These are phyloP conservation scores for Fusarium stilboides DNA, from an alignment of 2,329 filamentous ascomycete species.

Conservation along the genomic window DNA sequence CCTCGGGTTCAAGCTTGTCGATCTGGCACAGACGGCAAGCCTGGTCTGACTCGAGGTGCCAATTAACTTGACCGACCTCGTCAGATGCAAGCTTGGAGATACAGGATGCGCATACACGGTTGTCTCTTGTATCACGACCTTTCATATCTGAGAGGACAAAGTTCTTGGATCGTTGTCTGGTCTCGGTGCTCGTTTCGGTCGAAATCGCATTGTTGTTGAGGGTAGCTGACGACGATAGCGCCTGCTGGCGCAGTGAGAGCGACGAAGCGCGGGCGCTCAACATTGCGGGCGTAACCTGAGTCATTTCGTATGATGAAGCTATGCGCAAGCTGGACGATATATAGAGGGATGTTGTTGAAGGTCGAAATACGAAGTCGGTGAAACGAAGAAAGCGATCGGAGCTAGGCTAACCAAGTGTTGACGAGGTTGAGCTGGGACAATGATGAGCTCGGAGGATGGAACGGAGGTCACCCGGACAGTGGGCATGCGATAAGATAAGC, in stretches of 20 bases:
- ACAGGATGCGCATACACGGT: slow-evolving; percentile 58
- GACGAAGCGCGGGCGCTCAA: slow-evolving; percentile 61
- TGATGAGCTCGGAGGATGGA: slow-evolving; percentile 37
- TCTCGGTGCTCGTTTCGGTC: slow-evolving; percentile 37
- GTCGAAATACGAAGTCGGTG: slow-evolving; percentile 5
- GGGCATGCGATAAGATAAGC: slow-evolving; percentile 37
- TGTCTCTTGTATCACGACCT: slow-evolving; percentile 53
- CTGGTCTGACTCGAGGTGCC: slow-evolving; percentile 46
- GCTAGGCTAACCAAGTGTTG: slow-evolving; percentile 13
- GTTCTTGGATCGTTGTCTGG: slow-evolving; percentile 54
- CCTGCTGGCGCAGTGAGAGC: slow-evolving; percentile 62
- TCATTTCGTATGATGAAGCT: slow-evolving; percentile 55
- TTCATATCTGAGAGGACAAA: slow-evolving; percentile 65
- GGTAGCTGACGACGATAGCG: slow-evolving; percentile 49
- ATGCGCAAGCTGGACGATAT: slow-evolving; percentile 19
- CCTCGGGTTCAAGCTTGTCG: slow-evolving; percentile 66
- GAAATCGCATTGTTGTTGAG: slow-evolving; percentile 50
- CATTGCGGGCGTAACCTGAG: slow-evolving; percentile 61
- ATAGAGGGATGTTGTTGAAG: not conserved
- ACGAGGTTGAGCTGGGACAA: slow-evolving; percentile 29
- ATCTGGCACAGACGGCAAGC: slow-evolving; percentile 58
- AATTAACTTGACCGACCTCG: slow-evolving; percentile 54
- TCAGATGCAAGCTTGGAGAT: slow-evolving; percentile 53
- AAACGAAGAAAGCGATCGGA: slow-evolving; percentile 6
- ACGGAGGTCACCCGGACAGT: slow-evolving; percentile 41